A percentile compares a stretch with the other conserved stretches of the same genome.
phyloP scores from a whole-genome alignment of 2,329 filamentous ascomycete genomes.

The Fusarium xylarioides region DNA sequence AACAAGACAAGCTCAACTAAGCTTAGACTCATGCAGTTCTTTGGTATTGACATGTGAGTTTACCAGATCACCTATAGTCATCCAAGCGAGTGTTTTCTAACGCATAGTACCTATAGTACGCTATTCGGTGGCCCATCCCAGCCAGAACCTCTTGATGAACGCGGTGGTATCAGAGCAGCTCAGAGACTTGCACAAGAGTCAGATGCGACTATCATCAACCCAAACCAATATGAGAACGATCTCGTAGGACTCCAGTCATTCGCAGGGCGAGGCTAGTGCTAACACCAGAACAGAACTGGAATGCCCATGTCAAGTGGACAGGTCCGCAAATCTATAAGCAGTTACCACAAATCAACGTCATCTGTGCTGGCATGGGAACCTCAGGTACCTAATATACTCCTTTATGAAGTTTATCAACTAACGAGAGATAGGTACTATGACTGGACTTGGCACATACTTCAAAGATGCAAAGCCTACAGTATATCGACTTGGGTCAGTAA shows the following conservation, averaged over 20 bases:
- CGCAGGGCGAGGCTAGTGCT: not conserved
- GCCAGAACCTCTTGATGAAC: conserved; percentile 61
- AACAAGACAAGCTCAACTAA: conserved; percentile 66
- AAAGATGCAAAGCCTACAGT: conserved; percentile 60
- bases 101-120: conserved; percentile 39
- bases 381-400: conserved; percentile 52
- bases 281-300: conserved; percentile 55
- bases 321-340: conserved; percentile 66
- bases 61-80: accelerated
- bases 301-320: conserved; percentile 66
- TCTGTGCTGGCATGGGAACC: conserved; percentile 67
- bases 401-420: not conserved
- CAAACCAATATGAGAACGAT: conserved; percentile 66
- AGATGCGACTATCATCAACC: conserved; percentile 59
- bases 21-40: conserved; percentile 66
- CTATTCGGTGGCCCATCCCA: conserved; percentile 68
- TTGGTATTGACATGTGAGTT: conserved; percentile 62
- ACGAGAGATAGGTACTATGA: conserved; percentile 51
- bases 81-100: not conserved
- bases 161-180: conserved; percentile 62
- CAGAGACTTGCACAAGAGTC: conserved; percentile 53
- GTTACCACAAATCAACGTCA: conserved; percentile 63
- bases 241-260: conserved; percentile 34
- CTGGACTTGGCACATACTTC: conserved; percentile 60
- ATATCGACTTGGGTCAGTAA: conserved; percentile 45